Base-by-base conservation (phyloP, 2,329 filamentous ascomycete species). In the Penicillium capsulatum region DNA sequence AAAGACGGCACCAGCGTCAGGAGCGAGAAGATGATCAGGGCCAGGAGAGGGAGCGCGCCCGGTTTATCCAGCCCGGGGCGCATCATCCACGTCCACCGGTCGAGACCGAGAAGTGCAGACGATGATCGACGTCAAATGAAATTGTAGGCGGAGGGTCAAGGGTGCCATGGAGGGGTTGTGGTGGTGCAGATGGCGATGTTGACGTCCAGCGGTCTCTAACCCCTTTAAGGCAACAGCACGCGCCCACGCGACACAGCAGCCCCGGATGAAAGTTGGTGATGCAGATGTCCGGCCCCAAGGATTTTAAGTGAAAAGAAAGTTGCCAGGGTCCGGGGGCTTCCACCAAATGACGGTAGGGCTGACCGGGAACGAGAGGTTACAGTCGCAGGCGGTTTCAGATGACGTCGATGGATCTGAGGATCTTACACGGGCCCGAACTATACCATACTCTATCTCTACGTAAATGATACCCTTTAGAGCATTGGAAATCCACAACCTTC, bases 51-150 rank as follows among this genome's bases (percentile, higher is more conserved):
- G 38, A 64, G 53, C 30, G 60, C 55, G 46, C 58, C 58, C 41
- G 59, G 52, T 54, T 60, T 63, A 36, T 53, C 51, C 37, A 64
- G 39, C 36, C 59, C 59, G 41, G 59, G 57, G 47, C 59, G 55
- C 61, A 64, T 64, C 34, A 47, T 63, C 51, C 51, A 50, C 31
- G 34, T 58, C 94, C 54, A 92, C 88, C 67, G 89, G 87, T 91
- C 41, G 38, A 40, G 37, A 29, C 40, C 31, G 39, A 27, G 30
- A 31, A 17, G 20, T 34, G 13, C 34, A 38, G 36, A 27, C 36
- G 36, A 32, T 16, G 34, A 27, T 39, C 28, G 31, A 32, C 19
- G 19, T 9, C 5, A 22, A 22, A 9, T 22, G 19, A 5, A 22
- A 9, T 5, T 22, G 5, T 5, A 22, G 19, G 9, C 9, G 5